Base-by-base conservation (phyloP, 371 early-diverging fungal species). In the Rhizopus arrhizus region DNA sequence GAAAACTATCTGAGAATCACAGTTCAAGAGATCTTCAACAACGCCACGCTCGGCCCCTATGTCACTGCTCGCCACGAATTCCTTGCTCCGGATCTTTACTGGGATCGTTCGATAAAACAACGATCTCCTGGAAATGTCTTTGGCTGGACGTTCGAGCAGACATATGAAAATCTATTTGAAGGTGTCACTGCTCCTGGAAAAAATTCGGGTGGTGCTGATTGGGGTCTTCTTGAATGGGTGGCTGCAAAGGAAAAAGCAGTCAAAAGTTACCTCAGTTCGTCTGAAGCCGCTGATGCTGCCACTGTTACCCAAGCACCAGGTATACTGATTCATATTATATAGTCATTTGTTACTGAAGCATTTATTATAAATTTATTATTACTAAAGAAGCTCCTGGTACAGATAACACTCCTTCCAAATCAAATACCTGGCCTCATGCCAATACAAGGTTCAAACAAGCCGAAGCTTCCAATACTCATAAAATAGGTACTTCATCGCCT, bases 51-150 rank as follows among this genome's bases (percentile, higher is more conserved):
- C 15, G 72, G 70, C 32, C 68, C 67, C 60, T 77, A 76, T 48
- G 66, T 80, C 9, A 42, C 61, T 22, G 75, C 75, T 63, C 78
- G 81, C 46, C 82, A 82, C 40, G 65, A 80, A 4, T 82, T 82
- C 58, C 59, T 78, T 29, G 58, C 65, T 40, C 81, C 81, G 28
- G 85, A 84, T 55, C 65, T 84, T 8, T 59, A 68, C 32, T 82
- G 83, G 83, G 85, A 84, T 62, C 80, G 85, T 34, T 70, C 61
- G 51, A 78, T 84, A 45, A 62, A 55, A 52, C 85, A 84, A 64
- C 68, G 72, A 48, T 82, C 83, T n/a, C 81, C 81, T 41, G 85
- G 85, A 64, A 80, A 78, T 45, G 63, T 78, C 61, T 80, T 65
- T 58, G 71, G 72, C 3, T 84, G 85, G 85, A 77, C 75, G 6